Conservation (phyloP, 192 early-diverging fungal species). For the Spizellomyces punctatus region DNA sequence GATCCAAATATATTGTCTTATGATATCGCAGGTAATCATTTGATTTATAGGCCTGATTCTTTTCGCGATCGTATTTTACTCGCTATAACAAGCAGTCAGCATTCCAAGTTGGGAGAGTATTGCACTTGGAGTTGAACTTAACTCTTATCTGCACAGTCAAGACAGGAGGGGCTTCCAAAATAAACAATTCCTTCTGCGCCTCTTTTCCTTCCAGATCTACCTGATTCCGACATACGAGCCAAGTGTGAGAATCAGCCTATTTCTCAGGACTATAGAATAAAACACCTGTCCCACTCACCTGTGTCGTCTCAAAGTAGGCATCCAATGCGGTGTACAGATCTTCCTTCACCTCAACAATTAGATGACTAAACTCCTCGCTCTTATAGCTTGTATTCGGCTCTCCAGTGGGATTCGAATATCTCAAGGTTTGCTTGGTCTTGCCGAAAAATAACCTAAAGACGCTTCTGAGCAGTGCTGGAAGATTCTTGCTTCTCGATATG, state of each 20-base stretch:
- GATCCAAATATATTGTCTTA: constrained; percentile 31
- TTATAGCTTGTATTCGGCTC: constrained; percentile 22
- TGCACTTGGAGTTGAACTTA: not conserved
- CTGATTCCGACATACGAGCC: not conserved
- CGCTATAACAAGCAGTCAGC: constrained; percentile 17
- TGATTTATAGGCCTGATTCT: constrained; percentile 25
- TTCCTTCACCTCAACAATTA: constrained; percentile 37
- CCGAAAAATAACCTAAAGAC: constrained; percentile 39
- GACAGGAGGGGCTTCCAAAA: constrained; percentile 32
- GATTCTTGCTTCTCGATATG: not conserved
- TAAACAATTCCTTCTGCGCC: constrained; percentile 12
- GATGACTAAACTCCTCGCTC: constrained; percentile 39
- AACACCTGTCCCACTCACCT: constrained; percentile 10
- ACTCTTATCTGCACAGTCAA: constrained; percentile 40
- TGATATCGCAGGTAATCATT: constrained; percentile 38
- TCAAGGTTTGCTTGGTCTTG: constrained; percentile 33
- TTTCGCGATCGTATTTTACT: constrained; percentile 36
- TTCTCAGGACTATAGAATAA: not conserved
- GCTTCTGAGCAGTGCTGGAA: too few relatives aligned
- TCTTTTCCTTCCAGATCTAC: constrained; percentile 36
- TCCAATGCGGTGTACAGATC: constrained; percentile 38
- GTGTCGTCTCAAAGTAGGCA: constrained; percentile 26
- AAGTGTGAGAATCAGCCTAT: not conserved
- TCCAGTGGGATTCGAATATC: constrained; percentile 17
- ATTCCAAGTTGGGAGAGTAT: too few relatives aligned